Evolutionary conservation across 495 filamentous ascomycete genomes (phyloP), one percentile per base, ranked within the genome.

Genomic region (Podospora appendiculata): DNA sequence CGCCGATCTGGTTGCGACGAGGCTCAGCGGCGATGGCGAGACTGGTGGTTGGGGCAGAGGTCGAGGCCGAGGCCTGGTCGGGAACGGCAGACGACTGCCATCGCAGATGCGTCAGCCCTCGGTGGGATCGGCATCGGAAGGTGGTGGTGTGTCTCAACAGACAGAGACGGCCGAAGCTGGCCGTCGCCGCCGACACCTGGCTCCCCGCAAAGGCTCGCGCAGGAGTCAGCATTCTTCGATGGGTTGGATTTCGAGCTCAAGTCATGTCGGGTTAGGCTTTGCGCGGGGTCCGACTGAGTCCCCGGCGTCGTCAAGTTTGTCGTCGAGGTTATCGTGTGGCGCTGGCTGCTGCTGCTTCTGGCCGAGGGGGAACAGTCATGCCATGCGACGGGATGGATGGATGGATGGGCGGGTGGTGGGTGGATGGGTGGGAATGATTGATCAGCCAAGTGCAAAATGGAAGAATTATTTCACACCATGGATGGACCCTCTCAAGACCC

Each of bases 1-100:
- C 89, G 19, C 89, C 88, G 57, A 99, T 88, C 51, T 93, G 86
- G 64, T 96, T 97, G 71, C 83, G 89, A 48, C 92, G 83, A 36
- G 85, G 72, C 34, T 72, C 59, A 35, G 82, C 77, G 25, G 76
- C 72, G 41, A 84, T 81, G 83, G 64, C 43, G 34, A 54, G 40
- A 45, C 45, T n/a, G 8, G 35, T 49, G 42, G 59, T 19, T 1
- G 49, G 14, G 33, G 40, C 9, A 11, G 41, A 6, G 8, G 49
- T 5, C 3, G n/a, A 17, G 6, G 25, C 19, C 13, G 43, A 13
- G 6, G 40, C 7, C 17, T 12, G 40, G 25, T 25, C 11, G 19
- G 39, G 6, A 34, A 33, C 56, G 35, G 57, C 50, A 34, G 57
- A 62, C 17, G 72, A 71, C 36, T 70, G 55, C 66, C 70, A 72